Percentiles rank a stretch among this genome's conserved stretches.
These are phyloP conservation scores for Serpula lacrymans DNA, from an alignment of 768 basidiomycete species.

Conservation along the genomic window DNA sequence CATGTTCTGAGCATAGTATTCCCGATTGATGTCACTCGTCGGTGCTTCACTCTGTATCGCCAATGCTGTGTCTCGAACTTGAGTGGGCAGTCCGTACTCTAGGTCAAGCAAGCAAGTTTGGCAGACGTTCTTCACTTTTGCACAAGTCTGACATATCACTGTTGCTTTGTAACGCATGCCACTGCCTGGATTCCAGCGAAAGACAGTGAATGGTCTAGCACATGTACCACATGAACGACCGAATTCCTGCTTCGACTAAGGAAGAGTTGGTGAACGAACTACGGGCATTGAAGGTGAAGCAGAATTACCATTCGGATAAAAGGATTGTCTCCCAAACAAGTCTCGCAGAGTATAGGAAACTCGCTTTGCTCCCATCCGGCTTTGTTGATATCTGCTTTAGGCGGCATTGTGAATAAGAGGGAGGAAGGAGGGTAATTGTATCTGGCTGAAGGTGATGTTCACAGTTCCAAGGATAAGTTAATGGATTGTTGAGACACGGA, in stretches of 20 bases:
- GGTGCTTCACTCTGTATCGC: constrained; percentile 85
- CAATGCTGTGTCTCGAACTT: constrained; percentile 94
- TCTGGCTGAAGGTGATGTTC: no score
- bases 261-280: background rate
- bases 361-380: constrained; percentile 93
- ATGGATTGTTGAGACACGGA: no score
- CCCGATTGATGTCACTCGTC: constrained; percentile 94
- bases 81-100: constrained; percentile 93
- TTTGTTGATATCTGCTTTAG: constrained; percentile 92
- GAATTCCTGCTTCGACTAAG: constrained; percentile 93
- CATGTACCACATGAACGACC: constrained; percentile 97
- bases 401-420: constrained; percentile 53
- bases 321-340: constrained; percentile 86
- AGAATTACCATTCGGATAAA: constrained; percentile 90
- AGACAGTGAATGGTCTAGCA: constrained; percentile 93
- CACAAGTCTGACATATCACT: constrained; percentile 95
- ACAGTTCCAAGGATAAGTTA: no score
- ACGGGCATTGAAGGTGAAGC: constrained; percentile 1
- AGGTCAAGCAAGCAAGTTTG: constrained; percentile 97
- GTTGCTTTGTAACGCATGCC: constrained; percentile 96
- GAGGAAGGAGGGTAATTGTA: no score
- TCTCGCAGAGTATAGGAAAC: constrained; percentile 92
- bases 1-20: constrained; percentile 93
- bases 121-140: constrained; percentile 95
- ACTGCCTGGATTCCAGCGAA: constrained; percentile 96